phyloP scores from a whole-genome alignment of 148 eudicot genomes.

The Fagopyrum tataricum region DNA sequence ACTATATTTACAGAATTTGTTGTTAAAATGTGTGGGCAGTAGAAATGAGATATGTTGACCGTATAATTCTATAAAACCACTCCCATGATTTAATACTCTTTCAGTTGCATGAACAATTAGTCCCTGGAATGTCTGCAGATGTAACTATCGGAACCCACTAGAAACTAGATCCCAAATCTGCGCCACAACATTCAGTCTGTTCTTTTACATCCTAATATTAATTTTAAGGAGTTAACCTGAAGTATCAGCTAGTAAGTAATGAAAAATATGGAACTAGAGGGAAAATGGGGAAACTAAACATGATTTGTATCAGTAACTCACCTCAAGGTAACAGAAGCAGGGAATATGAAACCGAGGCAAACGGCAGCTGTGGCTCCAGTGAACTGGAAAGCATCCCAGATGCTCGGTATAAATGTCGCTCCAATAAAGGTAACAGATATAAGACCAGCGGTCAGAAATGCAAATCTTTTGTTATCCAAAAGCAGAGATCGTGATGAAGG shows the following conservation, averaged over 20 bases:
- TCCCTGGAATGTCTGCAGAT: no score
- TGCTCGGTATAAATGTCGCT: conserved; percentile 33
- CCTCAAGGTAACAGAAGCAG: conserved; percentile 26
- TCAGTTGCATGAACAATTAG: background rate
- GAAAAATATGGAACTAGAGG: no score
- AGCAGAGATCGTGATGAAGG: conserved; percentile 41
- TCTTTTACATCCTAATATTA: no score
- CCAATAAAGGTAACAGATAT: conserved; percentile 37
- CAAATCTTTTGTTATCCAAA: conserved; percentile 38
- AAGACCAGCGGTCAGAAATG: conserved; percentile 32
- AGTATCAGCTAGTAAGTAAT: no score
- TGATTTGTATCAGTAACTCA: background rate
- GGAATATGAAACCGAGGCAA: conserved; percentile 26
- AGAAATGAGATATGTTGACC: background rate
- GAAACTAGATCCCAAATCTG: no score
- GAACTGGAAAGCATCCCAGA: conserved; percentile 31
- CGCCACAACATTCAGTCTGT: no score
- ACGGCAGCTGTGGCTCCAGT: conserved; percentile 28
- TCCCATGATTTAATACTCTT: no score
- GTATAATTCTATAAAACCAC: no score
- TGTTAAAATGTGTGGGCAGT: background rate
- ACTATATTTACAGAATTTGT: no score
- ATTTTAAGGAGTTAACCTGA: no score
- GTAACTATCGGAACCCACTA: no score
- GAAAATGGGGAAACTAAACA: no score